Evolutionary conservation across 805 yeast genomes (phyloP), one percentile per base, ranked within the genome.

Genomic region (Metschnikowia continentalis): DNA sequence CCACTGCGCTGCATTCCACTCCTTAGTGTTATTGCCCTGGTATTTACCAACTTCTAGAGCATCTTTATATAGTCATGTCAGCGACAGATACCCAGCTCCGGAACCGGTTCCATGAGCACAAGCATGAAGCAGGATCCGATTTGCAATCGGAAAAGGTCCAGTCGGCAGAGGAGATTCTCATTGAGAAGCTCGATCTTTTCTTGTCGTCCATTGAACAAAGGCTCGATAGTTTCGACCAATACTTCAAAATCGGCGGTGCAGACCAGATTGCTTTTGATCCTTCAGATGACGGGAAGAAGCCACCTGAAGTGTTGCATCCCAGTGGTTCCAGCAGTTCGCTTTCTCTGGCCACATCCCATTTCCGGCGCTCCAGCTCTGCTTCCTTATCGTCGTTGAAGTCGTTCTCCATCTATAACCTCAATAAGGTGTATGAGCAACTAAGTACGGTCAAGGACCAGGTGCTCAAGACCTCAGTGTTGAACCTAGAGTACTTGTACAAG

Each of bases 161-260:
- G 22, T 38, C 70, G 1, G 67, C 76, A 0, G 78, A 74, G 44
- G 78, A 73, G 55, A 48, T 69, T 2, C 61, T 74, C 51, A 69
- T 73, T 6, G 77, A 73, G 49, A 70, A 68, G 46, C 55, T 74
- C 35, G 78, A 74, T 48, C 55, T 57, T n/a, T 74, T 74, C 48
- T 60, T 74, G 19, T 66, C 74, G n/a, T 69, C 75, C 7, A 68
- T 74, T n/a, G 78, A 74, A 52, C 64, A 71, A 11, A 55, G 76
- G 20, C 54, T 74, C 33, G 73, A 69, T 42, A 67, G 64, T 44
- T 74, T 74, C 51, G 78, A 74, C 44, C 67, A 65, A 52, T 74
- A 66, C 51, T 73, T 73, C 57, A 67, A 71, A 51, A 50, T 67
- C 23, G 59, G 57, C 15, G 58, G 61, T 15, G 48, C 48, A 43